phyloP scores from a whole-genome alignment of 768 basidiomycete genomes.

The Coprinopsis cinerea region DNA sequence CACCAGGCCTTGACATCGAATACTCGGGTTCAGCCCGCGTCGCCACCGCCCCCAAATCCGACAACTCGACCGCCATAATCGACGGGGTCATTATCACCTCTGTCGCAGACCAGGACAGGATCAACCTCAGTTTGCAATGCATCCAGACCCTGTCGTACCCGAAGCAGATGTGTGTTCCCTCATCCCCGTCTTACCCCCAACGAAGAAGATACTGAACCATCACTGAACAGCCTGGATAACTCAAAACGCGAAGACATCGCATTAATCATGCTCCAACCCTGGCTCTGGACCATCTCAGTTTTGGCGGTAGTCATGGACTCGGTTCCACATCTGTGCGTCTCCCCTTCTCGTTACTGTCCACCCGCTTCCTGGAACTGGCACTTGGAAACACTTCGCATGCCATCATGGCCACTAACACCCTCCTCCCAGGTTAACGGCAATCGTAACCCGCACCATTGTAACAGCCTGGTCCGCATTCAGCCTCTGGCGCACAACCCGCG shows the following conservation, averaged over 20 bases:
- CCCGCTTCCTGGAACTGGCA: no score
- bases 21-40: no score
- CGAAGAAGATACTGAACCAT: background rate
- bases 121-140: constrained; percentile 33
- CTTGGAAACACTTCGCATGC: no score
- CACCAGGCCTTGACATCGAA: no score
- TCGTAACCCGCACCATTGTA: constrained; percentile 39
- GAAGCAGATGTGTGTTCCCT: constrained; percentile 33
- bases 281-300: constrained; percentile 48
- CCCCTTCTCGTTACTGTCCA: no score
- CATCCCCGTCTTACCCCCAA: background rate
- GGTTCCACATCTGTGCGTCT: constrained; percentile 50
- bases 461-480: constrained; percentile 49
- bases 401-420: background rate
- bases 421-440: constrained; percentile 36
- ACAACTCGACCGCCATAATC: no score
- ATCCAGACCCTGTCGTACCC: constrained; percentile 40
- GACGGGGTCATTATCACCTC: background rate
- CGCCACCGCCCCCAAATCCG: no score
- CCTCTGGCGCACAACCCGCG: constrained; percentile 38
- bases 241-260: constrained; percentile 42
- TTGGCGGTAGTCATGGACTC: constrained; percentile 45
- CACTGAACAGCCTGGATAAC: constrained; percentile 15
- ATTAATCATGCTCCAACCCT: constrained; percentile 45
- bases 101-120: constrained; percentile 17